These are phyloP conservation scores for Boletus fagicola DNA, from an alignment of 768 basidiomycete genomes.

Conservation along the genomic window DNA sequence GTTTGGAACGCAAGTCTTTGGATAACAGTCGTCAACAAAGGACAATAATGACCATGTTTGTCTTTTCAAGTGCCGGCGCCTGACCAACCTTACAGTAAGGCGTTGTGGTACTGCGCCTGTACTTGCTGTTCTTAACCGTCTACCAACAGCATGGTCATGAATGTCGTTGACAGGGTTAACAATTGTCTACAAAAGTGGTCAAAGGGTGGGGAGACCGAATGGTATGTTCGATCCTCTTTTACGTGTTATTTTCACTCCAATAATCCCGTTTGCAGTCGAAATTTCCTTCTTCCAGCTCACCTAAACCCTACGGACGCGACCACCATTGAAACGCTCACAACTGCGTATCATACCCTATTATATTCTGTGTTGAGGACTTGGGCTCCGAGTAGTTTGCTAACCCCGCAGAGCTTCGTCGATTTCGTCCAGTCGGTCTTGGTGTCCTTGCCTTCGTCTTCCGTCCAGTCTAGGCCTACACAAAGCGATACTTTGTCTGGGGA, in stretches of 20 bases:
- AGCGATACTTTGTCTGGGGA: slow-evolving; percentile 57
- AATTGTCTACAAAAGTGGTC: slow-evolving; percentile 53
- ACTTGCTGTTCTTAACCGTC: slow-evolving; percentile 10
- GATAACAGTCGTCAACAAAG: slow-evolving; percentile 29
- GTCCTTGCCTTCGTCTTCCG: slow-evolving; percentile 65
- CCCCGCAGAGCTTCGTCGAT: slow-evolving; percentile 50
- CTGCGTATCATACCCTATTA: slow-evolving; percentile 68
- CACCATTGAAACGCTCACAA: slow-evolving; percentile 56
- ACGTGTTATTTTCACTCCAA: slow-evolving; percentile 18
- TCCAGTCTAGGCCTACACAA: slow-evolving; percentile 35
- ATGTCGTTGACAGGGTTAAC: slow-evolving; percentile 55
- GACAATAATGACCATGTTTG: slow-evolving; percentile 27
- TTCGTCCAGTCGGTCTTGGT: slow-evolving; percentile 64
- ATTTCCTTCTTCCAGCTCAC: slow-evolving; percentile 58
- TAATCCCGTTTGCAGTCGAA: slow-evolving; percentile 46
- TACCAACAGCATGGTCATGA: slow-evolving; percentile 42
- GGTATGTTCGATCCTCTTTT: slow-evolving; percentile 40
- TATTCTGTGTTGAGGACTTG: slow-evolving; percentile 57
- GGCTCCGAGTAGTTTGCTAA: slow-evolving; percentile 47
- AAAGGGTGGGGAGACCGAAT: slow-evolving; percentile 59
- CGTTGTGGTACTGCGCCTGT: slow-evolving; percentile 17
- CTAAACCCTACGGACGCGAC: slow-evolving; percentile 54
- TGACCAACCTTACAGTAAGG: slow-evolving; percentile 15
- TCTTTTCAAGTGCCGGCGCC: slow-evolving; percentile 19
- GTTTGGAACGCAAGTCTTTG: slow-evolving; percentile 23